Evolutionary conservation across 768 basidiomycete genomes (phyloP).

Genomic region (Suillus americanus): DNA sequence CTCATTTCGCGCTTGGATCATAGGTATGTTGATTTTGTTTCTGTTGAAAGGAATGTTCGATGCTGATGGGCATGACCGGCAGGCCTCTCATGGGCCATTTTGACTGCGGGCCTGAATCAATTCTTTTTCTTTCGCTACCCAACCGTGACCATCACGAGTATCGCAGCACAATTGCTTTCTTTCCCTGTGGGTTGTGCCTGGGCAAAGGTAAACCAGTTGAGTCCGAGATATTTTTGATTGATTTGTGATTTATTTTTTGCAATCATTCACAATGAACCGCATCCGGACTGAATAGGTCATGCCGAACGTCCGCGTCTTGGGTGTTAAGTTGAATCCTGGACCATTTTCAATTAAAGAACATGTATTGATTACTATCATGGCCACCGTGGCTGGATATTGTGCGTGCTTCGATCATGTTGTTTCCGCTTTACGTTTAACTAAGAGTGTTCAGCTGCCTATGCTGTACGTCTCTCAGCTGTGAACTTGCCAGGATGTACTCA

Average conservation of each 20-base stretch:
- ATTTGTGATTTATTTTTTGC: too few species aligned
- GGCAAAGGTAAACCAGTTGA: constrained; percentile 38
- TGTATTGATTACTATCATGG: constrained; percentile 70
- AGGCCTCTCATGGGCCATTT: constrained; percentile 48
- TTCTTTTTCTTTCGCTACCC: constrained; percentile 78
- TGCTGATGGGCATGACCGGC: neutral
- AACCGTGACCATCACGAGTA: constrained; percentile 36
- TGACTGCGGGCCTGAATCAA: constrained; percentile 75
- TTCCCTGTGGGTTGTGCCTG: constrained; percentile 69
- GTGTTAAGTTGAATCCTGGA: constrained; percentile 68
- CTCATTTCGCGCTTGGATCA: constrained; percentile 58
- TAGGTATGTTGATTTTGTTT: constrained; percentile 38
- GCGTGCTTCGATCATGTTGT: constrained; percentile 7
- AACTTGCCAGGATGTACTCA: neutral
- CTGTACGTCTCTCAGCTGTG: constrained; percentile 23
- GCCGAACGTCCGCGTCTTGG: constrained; percentile 54
- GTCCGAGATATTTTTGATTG: neutral
- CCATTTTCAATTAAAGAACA: constrained; percentile 76
- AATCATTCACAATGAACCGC: neutral
- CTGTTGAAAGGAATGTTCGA: constrained; percentile 4
- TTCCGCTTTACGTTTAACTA: constrained; percentile 3
- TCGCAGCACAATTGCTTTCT: constrained; percentile 70
- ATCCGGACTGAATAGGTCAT: constrained; percentile 33
- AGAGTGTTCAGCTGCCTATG: constrained; percentile 42
- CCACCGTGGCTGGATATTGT: constrained; percentile 41